These are phyloP conservation scores for Triglochin maritima DNA, from an alignment of 106 monocot species.

Conservation along the genomic window DNA sequence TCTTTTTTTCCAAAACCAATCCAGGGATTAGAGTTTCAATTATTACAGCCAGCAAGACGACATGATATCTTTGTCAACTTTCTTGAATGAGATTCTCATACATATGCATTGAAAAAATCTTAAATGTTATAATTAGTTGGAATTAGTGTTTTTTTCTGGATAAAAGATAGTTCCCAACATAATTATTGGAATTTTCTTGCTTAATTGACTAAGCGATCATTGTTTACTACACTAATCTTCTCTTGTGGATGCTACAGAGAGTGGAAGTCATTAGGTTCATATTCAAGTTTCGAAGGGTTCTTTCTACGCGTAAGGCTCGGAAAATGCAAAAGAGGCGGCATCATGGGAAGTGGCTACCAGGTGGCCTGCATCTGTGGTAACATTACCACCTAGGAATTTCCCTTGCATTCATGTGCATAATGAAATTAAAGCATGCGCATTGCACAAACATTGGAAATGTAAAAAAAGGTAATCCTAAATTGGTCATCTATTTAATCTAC, in stretches of 20 bases:
- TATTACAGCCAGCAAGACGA: too few species aligned
- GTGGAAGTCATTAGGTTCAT: conserved; percentile 19
- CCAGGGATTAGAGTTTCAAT: too few species aligned
- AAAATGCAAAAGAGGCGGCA: conserved; percentile 24
- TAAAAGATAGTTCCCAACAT: too few species aligned
- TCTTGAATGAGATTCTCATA: too few species aligned
- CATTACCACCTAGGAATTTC: neutral
- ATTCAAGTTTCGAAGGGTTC: conserved; percentile 36
- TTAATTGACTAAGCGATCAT: too few species aligned
- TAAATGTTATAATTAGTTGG: too few species aligned
- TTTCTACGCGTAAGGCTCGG: conserved; percentile 50
- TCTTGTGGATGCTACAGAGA: conserved; percentile 17
- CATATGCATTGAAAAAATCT: too few species aligned
- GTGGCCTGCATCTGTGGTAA: conserved; percentile 63
- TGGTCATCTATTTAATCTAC: neutral
- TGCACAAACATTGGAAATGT: neutral
- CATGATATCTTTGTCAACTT: too few species aligned
- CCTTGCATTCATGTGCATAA: neutral
- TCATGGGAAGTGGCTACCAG: conserved; percentile 36
- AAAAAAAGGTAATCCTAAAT: neutral
- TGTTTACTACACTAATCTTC: neutral
- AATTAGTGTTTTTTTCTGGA: too few species aligned
- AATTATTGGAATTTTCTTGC: too few species aligned
- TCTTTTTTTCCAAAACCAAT: too few species aligned
- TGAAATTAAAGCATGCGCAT: neutral